phyloP scores from a whole-genome alignment of 116 monocot genomes.

The Trichopus zeylanicus region DNA sequence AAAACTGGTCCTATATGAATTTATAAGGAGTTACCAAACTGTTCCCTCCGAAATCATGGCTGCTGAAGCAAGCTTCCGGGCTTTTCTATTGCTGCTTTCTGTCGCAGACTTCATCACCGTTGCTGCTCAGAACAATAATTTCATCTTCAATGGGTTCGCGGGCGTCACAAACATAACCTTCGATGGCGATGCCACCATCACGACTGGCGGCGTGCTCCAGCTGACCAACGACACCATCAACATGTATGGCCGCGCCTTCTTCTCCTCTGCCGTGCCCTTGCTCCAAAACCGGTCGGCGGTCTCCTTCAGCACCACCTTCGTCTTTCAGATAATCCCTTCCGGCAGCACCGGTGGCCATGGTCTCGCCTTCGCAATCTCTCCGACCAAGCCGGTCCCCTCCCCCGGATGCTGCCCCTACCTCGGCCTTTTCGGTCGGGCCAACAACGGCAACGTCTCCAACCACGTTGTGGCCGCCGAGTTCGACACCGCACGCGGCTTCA shows the following conservation, averaged over 20 bases:
- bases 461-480: conserved; percentile 31
- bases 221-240: not conserved
- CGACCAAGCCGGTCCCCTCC: conserved; percentile 4
- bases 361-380: conserved; percentile 15
- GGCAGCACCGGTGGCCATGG: conserved; percentile 18
- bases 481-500: conserved; percentile 21
- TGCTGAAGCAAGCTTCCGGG: too few species aligned
- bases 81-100: too few species aligned
- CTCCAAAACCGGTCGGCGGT: not conserved
- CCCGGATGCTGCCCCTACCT: conserved; percentile 17
- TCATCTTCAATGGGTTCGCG: conserved; percentile 1
- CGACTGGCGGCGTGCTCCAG: not conserved
- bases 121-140: not conserved
- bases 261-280: conserved; percentile 11
- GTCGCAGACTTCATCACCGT: too few species aligned
- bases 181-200: not conserved
- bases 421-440: conserved; percentile 14
- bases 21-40: too few species aligned
- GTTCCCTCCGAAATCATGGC: too few species aligned
- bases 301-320: conserved; percentile 28
- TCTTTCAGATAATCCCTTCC: conserved; percentile 16
- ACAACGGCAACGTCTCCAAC: conserved; percentile 26
- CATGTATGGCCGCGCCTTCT: conserved; percentile 21
- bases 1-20: too few species aligned
- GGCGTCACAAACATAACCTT: not conserved